Evolutionary conservation across 495 filamentous ascomycete species (phyloP), one percentile per base, ranked within the genome.

Genomic region (Neurospora sp.): DNA sequence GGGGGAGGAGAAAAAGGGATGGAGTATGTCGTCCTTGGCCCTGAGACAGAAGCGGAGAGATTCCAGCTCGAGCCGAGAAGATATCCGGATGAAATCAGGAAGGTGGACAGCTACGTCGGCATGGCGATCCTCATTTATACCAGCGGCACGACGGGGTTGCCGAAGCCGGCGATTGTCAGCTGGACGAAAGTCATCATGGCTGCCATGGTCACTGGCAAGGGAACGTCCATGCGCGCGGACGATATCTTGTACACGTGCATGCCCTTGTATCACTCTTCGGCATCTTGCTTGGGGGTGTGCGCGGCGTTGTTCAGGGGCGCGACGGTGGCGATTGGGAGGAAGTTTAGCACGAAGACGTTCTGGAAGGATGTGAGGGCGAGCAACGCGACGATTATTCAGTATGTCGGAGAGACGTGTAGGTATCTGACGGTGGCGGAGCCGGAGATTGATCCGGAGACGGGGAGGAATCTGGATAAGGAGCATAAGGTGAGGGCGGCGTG

Each of bases 191-290:
- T 83, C 9, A 84, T 84, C 76, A 72, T 84, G 31, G 87, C 86
- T 3, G 79, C 82, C n/a, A 74, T 80, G 9, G 89, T 94, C 76
- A 78, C 87, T 0, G 75, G 80, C 3, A 76, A 83, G 14, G 93
- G 89, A 81, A 80, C 92, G 70, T 73, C 78, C 0, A 75, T 93
- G 14, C 85, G 81, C 12, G 73, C 77, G 4, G 76, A 77, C 0
- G 94, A 97, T 76, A 84, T 91, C 20, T 87, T 94, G 77, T 98
- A 95, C 80, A 97, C 94, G 59, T 93, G 89, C 74, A 98, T 98
- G 94, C 96, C 96, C 0, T 87, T 99, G 10, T 99, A 98, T 79
- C 96, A 99, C 81, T 89, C 90, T 41, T 92, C 94, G 0, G 96
- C 93, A 18, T 80, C 88, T 3, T 74, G 96, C 18, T 86, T 97